phyloP scores from a whole-genome alignment of 2,329 filamentous ascomycete species.

The Aspergillus eucalypticola region DNA sequence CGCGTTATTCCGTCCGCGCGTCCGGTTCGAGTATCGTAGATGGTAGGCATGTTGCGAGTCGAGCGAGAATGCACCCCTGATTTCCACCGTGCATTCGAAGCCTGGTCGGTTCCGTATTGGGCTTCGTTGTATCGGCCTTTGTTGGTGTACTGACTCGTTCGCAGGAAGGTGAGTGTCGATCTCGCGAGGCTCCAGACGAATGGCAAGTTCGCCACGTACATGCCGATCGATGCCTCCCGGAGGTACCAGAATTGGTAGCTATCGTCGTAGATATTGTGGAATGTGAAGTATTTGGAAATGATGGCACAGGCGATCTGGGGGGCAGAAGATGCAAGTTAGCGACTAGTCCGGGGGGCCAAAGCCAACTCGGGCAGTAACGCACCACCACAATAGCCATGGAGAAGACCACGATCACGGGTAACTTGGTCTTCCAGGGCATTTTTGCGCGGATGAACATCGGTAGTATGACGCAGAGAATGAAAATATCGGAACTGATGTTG shows the following conservation, averaged over 20 bases:
- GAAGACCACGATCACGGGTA: conserved; percentile 5
- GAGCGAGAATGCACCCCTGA: neutral
- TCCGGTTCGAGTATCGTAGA: neutral
- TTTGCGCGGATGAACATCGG: conserved; percentile 3
- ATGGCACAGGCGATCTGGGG: conserved; percentile 3
- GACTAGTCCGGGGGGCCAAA: neutral
- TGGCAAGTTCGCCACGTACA: conserved; percentile 7
- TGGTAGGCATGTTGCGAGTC: neutral
- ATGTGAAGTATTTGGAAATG: conserved; percentile 4
- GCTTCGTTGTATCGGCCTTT: conserved; percentile 1
- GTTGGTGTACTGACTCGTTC: neutral
- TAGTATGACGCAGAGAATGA: neutral
- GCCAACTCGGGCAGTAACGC: neutral
- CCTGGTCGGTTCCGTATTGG: neutral
- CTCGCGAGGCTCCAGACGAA: conserved; percentile 6
- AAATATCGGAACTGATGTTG: conserved; percentile 3
- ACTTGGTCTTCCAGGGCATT: conserved; percentile 6
- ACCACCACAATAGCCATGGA: conserved; percentile 7
- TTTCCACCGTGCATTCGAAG: neutral
- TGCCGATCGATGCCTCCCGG: conserved; percentile 4
- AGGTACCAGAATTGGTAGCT: conserved; percentile 10
- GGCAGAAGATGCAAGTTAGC: neutral
- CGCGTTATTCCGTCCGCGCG: neutral
- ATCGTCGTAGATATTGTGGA: conserved; percentile 2
- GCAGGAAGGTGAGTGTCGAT: conserved; percentile 1